Conservation (phyloP, 768 basidiomycete species). For the Leucogyrophana mollusca region DNA sequence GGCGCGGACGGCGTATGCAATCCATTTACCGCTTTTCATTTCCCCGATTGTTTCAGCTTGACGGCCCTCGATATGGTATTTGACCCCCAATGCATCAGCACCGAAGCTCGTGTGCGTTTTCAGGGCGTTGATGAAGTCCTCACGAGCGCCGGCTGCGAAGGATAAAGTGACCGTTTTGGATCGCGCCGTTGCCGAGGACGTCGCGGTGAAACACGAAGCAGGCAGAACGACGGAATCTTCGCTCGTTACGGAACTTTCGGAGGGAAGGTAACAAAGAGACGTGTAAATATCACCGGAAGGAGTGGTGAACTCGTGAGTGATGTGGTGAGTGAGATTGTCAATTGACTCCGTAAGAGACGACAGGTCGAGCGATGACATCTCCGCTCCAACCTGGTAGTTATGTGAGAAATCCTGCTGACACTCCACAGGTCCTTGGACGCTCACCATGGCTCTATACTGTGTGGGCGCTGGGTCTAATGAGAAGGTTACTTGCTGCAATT, state of each 20-base stretch:
- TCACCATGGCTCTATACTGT: constrained; percentile 36
- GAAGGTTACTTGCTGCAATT: constrained; percentile 76
- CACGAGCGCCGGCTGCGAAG: constrained; percentile 47
- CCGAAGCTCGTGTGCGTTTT: constrained; percentile 26
- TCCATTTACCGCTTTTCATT: constrained; percentile 84
- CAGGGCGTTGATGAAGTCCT: constrained; percentile 48
- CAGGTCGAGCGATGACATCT: constrained; percentile 37
- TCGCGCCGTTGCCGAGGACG: constrained; percentile 32
- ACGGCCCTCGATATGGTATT: constrained; percentile 49
- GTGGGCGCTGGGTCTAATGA: constrained; percentile 39
- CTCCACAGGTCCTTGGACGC: constrained; percentile 10
- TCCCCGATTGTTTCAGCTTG: constrained; percentile 56
- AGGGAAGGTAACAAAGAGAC: constrained; percentile 48
- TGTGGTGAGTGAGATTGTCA: constrained; percentile 48
- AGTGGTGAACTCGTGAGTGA: constrained; percentile 39
- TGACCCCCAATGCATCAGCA: constrained; percentile 39
- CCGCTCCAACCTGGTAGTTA: constrained; percentile 22
- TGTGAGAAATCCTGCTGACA: constrained; percentile 7
- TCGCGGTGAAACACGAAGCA: constrained; percentile 40
- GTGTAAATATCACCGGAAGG: constrained; percentile 47
- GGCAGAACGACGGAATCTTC: constrained; percentile 16
- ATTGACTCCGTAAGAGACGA: constrained; percentile 43
- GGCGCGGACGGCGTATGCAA: constrained; percentile 80
- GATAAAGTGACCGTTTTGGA: constrained; percentile 48
- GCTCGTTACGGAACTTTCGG: constrained; percentile 16